A percentile compares a stretch with the other conserved stretches of the same genome.
These are phyloP conservation scores for Sugiyamaella japonica DNA, from an alignment of 1,139 yeast genomes.

Conservation along the genomic window DNA sequence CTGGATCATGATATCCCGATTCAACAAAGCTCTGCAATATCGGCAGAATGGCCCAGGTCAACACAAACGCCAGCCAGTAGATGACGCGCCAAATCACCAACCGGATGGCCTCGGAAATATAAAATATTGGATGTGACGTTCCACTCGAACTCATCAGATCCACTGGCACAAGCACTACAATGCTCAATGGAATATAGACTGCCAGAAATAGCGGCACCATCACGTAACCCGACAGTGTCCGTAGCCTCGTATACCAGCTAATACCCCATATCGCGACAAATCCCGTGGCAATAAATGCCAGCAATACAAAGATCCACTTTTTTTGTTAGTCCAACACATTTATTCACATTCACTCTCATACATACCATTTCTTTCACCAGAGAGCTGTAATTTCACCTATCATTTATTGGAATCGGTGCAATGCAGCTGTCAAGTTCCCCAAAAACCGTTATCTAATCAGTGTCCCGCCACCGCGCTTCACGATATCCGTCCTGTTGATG, in stretches of 20 bases:
- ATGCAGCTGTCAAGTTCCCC: background rate
- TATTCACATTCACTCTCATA: background rate
- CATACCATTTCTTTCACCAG: background rate
- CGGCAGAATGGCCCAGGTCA: conserved; percentile 74
- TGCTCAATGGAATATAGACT: conserved; percentile 55
- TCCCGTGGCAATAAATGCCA: conserved; percentile 41
- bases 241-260: conserved; percentile 41
- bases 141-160: conserved; percentile 48
- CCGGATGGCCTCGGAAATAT: conserved; percentile 50
- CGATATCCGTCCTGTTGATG: background rate
- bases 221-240: conserved; percentile 45
- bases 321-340: conserved; percentile 5
- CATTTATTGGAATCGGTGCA: background rate
- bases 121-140: conserved; percentile 39
- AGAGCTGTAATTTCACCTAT: too few species aligned
- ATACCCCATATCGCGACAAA: conserved; percentile 39
- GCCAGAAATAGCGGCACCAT: conserved; percentile 48
- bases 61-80: conserved; percentile 75
- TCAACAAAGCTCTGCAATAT: conserved; percentile 68
- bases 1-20: conserved; percentile 61
- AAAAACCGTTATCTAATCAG: too few species aligned
- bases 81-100: conserved; percentile 66
- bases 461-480: too few species aligned
- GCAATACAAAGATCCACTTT: conserved; percentile 37
- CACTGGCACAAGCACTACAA: conserved; percentile 55